These are phyloP conservation scores for Mycena sanguinolenta DNA, from an alignment of 768 basidiomycete species.

Conservation along the genomic window DNA sequence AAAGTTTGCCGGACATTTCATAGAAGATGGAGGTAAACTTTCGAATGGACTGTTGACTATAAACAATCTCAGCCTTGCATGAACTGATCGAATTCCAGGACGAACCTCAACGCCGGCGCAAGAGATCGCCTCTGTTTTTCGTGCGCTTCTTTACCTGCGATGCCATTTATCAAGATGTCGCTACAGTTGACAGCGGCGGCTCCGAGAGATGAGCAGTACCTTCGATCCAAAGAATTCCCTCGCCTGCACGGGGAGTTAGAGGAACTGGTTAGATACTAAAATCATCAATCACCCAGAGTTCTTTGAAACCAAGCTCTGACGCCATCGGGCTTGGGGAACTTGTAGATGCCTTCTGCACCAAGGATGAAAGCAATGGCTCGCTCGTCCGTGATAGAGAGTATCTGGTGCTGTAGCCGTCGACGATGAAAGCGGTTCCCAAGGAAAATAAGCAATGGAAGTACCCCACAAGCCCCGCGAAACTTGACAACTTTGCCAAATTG, in stretches of 20 bases:
- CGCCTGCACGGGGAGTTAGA: slow-evolving; percentile 41
- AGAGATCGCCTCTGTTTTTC: slow-evolving; percentile 66
- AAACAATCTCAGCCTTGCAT: slow-evolving; percentile 4
- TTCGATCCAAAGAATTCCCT: slow-evolving; percentile 78
- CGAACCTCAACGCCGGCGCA: slow-evolving; percentile 70
- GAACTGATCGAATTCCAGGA: slow-evolving; percentile 11
- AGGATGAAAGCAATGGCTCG: slow-evolving; percentile 68
- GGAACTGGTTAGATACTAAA: no score
- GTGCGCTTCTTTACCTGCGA: slow-evolving; percentile 66
- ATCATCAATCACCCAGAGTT: slow-evolving; percentile 52
- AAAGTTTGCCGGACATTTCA: slow-evolving; percentile 67
- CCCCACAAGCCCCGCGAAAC: slow-evolving; percentile 71
- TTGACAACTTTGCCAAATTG: slow-evolving; percentile 67
- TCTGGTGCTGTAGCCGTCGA: slow-evolving; percentile 58
- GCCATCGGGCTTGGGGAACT: slow-evolving; percentile 73
- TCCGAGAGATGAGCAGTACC: slow-evolving; percentile 47
- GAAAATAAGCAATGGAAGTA: slow-evolving; percentile 41
- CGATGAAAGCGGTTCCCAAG: slow-evolving; percentile 16
- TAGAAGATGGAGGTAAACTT: slow-evolving; percentile 65
- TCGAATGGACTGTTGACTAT: slow-evolving; percentile 66
- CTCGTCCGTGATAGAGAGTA: slow-evolving; percentile 69
- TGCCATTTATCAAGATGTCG: background rate
- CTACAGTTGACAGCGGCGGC: background rate
- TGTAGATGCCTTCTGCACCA: slow-evolving; percentile 62
- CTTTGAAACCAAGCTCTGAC: slow-evolving; percentile 75